Evolutionary conservation across 2,329 filamentous ascomycete species (phyloP).

Genomic region (Capronia coronata): DNA sequence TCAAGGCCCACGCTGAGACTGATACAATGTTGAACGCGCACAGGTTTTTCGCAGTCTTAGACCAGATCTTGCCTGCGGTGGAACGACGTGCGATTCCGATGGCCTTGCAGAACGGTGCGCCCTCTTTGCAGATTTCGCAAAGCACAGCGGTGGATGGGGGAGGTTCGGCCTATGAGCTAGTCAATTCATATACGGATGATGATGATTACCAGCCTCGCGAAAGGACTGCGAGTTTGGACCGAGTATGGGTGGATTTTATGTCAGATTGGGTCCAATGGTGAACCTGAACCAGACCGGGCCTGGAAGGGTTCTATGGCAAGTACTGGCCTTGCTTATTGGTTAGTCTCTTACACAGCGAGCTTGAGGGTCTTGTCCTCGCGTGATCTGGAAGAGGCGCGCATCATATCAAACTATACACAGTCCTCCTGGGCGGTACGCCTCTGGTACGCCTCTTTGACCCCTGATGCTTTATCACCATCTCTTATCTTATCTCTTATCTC

Average conservation of each 20-base stretch:
- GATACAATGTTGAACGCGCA: background rate
- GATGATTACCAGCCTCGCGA: background rate
- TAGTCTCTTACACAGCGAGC: too few relatives aligned
- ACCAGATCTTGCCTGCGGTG: conserved; percentile 12
- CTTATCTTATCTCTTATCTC: too few relatives aligned
- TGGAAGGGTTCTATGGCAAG: too few relatives aligned
- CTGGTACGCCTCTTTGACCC: too few relatives aligned
- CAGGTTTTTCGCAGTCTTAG: conserved; percentile 12
- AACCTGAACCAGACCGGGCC: too few relatives aligned
- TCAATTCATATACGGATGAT: conserved; percentile 17
- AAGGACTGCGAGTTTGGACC: background rate
- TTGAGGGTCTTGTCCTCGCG: too few relatives aligned
- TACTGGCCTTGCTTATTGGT: too few relatives aligned
- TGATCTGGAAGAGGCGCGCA: too few relatives aligned
- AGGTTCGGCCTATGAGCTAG: conserved; percentile 16
- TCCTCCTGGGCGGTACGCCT: too few relatives aligned
- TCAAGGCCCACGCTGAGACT: background rate
- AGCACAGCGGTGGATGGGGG: background rate
- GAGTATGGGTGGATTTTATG: conserved; percentile 20
- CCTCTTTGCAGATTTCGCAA: background rate
- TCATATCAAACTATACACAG: too few relatives aligned
- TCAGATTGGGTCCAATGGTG: conserved; percentile 22
- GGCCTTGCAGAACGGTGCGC: background rate
- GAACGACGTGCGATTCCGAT: background rate
- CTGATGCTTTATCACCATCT: too few relatives aligned